A percentile compares a stretch with the other conserved stretches of the same genome.
Conservation (phyloP, 1,284 basidiomycete species). For the Coriolopsis trogii region DNA sequence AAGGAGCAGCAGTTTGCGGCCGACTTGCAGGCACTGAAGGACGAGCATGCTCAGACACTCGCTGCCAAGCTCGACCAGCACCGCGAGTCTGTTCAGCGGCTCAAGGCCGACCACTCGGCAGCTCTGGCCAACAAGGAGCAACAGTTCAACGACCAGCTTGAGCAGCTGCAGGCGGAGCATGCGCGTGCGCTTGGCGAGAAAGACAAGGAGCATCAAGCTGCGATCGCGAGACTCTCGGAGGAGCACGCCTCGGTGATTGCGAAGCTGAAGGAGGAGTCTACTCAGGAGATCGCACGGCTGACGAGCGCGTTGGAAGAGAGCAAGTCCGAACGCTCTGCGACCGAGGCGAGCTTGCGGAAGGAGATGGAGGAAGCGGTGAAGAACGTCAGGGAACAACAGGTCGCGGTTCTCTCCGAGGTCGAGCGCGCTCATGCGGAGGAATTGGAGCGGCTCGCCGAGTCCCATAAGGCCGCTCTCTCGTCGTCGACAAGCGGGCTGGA, state of each 20-base stretch:
- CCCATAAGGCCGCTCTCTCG: conserved; percentile 45
- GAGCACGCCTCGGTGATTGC: conserved; percentile 43
- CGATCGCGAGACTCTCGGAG: conserved; percentile 39
- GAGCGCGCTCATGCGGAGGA: conserved; percentile 59
- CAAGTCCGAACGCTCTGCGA: conserved; percentile 46
- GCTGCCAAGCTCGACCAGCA: conserved; percentile 64
- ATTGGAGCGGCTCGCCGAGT: conserved; percentile 45
- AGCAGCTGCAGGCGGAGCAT: conserved; percentile 62
- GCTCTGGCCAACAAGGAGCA: conserved; percentile 63
- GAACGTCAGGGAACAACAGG: conserved; percentile 38
- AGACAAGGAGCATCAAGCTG: conserved; percentile 55
- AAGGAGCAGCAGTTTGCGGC: conserved; percentile 67
- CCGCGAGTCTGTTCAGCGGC: conserved; percentile 41
- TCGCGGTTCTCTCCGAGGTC: conserved; percentile 53
- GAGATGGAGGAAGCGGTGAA: conserved; percentile 56
- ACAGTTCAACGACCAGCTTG: conserved; percentile 60
- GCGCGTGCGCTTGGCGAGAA: conserved; percentile 51
- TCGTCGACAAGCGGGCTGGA: conserved; percentile 26
- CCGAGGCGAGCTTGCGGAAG: conserved; percentile 43
- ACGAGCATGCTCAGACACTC: conserved; percentile 57
- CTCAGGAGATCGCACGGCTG: conserved; percentile 53
- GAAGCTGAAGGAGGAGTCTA: conserved; percentile 54
- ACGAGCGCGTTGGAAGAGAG: conserved; percentile 46
- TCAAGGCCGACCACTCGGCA: conserved; percentile 56
- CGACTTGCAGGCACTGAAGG: conserved; percentile 62